Evolutionary conservation across 1,284 basidiomycete species (phyloP).

Genomic region (Cystobasidium pallidum): DNA sequence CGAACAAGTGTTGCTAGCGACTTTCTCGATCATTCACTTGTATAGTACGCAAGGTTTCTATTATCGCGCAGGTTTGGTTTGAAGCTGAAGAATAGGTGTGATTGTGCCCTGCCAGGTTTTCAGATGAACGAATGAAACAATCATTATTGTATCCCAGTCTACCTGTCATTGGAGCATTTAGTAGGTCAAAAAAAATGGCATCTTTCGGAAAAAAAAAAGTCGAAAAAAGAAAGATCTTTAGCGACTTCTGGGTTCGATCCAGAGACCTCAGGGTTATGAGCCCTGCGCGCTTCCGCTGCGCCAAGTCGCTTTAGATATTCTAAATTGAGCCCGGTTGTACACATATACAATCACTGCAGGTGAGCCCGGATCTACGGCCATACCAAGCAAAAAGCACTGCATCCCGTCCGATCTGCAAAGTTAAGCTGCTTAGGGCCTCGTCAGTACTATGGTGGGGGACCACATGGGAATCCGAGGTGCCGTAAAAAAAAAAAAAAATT

Average conservation of each 20-base stretch:
- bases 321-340: neutral
- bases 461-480: conserved; percentile 22
- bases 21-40: no score
- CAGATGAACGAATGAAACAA: no score
- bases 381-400: neutral
- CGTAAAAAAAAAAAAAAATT: no score
- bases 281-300: conserved; percentile 21
- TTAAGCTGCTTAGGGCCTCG: conserved; percentile 27
- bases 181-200: neutral
- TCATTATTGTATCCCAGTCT: no score
- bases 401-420: conserved; percentile 13
- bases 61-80: no score
- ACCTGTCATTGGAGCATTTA: no score
- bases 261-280: conserved; percentile 44
- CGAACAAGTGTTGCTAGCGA: no score
- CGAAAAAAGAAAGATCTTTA: neutral
- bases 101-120: no score
- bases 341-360: no score
- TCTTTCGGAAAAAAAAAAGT: neutral
- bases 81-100: no score
- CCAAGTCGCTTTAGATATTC: conserved; percentile 24
- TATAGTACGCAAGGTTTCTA: no score
- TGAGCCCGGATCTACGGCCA: no score
- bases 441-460: conserved; percentile 25
- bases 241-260: conserved; percentile 30